phyloP scores from a whole-genome alignment of 2,329 filamentous ascomycete genomes.

The Aspergillus pseudoviridinutans region DNA sequence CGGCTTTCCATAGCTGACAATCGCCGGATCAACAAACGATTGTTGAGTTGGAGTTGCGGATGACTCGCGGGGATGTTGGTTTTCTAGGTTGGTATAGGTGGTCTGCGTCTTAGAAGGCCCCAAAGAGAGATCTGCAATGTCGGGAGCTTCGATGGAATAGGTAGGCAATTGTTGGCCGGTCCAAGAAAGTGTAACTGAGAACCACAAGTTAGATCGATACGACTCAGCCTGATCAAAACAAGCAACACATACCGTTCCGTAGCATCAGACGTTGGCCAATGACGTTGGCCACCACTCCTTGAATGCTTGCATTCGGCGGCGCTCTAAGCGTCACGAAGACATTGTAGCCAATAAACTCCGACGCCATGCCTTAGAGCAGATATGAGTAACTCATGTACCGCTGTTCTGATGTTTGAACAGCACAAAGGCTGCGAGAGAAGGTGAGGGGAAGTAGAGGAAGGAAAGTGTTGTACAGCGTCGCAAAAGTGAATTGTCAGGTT shows the following conservation, averaged over 20 bases:
- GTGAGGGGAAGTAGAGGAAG: conserved; percentile 1
- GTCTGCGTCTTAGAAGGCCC: conserved; percentile 19
- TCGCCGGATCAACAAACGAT: conserved; percentile 75
- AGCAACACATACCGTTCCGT: conserved; percentile 58
- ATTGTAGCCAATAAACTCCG: conserved; percentile 69
- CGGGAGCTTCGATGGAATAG: conserved; percentile 55
- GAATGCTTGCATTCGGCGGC: conserved; percentile 61
- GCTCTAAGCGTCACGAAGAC: conserved; percentile 69
- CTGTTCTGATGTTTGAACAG: conserved; percentile 1
- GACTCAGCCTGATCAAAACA: conserved; percentile 27
- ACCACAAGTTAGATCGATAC: conserved; percentile 26
- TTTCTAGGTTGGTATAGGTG: conserved; percentile 14
- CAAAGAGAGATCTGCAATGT: conserved; percentile 54
- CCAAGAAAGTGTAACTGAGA: conserved; percentile 44
- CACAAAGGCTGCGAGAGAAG: not conserved
- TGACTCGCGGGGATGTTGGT: conserved; percentile 10
- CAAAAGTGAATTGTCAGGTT: conserved; percentile 17
- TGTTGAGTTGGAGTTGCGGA: conserved; percentile 33
- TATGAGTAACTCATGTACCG: conserved; percentile 1
- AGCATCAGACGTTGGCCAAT: conserved; percentile 66
- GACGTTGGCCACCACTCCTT: conserved; percentile 68
- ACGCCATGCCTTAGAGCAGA: conserved; percentile 52
- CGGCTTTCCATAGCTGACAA: conserved; percentile 61
- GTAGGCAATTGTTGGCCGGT: conserved; percentile 50
- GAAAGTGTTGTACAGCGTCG: conserved; percentile 6